phyloP scores from a whole-genome alignment of 192 early-diverging fungal genomes.

The Lobosporangium transversale region DNA sequence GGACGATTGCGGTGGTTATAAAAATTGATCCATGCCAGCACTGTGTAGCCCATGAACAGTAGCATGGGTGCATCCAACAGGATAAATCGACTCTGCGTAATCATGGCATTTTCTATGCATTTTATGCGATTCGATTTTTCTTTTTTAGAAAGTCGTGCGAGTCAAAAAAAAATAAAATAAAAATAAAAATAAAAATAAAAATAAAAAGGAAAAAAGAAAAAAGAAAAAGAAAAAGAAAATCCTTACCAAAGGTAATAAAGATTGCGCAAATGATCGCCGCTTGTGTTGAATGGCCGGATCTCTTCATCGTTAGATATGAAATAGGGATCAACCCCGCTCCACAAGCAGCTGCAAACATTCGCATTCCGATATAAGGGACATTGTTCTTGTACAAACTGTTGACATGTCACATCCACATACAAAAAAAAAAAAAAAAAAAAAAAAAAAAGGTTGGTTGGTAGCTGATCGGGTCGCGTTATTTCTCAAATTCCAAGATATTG shows the following conservation, averaged over 20 bases:
- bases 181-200: no score
- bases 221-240: not conserved
- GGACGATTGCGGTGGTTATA: constrained; percentile 76
- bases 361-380: constrained; percentile 91
- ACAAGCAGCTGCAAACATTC: constrained; percentile 78
- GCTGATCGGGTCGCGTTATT: no score
- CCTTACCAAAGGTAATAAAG: constrained; percentile 82
- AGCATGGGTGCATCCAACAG: constrained; percentile 92
- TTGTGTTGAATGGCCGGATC: constrained; percentile 80
- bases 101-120: constrained; percentile 87
- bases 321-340: constrained; percentile 87
- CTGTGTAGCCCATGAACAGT: constrained; percentile 82
- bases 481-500: no score
- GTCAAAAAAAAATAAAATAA: no score
- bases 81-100: constrained; percentile 92
- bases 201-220: not conserved
- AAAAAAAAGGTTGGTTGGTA: no score
- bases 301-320: constrained; percentile 82
- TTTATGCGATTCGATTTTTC: no score
- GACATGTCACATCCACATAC: constrained; percentile 45
- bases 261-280: constrained; percentile 81
- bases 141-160: no score
- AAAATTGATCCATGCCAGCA: constrained; percentile 91
- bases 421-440: not conserved
- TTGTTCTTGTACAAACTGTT: constrained; percentile 71